These are phyloP conservation scores for Anaeromyces robustus DNA, from an alignment of 192 early-diverging fungal species.

Conservation along the genomic window DNA sequence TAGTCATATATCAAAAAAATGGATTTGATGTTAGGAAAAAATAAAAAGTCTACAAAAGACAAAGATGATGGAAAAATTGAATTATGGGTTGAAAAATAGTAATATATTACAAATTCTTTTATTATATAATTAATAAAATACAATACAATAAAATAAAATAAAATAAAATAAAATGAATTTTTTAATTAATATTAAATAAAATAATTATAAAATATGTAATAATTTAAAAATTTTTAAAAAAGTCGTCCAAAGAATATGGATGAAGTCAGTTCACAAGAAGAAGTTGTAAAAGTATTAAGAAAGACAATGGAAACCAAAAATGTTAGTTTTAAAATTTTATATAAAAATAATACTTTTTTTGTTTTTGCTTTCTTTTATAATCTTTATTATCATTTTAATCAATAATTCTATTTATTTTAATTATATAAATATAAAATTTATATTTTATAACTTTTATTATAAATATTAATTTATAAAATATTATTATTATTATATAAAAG, in stretches of 20 bases:
- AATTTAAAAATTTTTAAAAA: no score
- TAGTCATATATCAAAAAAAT: neutral
- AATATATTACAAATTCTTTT: conserved; percentile 4
- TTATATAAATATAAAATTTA: no score
- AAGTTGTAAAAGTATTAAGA: conserved; percentile 66
- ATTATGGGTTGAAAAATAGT: conserved; percentile 85
- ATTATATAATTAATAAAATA: neutral
- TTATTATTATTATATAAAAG: conserved; percentile 16
- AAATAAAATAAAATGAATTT: no score
- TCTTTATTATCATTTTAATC: no score
- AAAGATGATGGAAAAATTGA: neutral
- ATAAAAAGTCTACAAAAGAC: neutral
- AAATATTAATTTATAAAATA: neutral
- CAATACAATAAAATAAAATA: no score
- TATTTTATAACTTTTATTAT: neutral
- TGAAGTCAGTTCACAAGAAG: conserved; percentile 80
- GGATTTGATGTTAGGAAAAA: neutral
- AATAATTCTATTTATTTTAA: no score
- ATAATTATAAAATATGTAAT: no score
- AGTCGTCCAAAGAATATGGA: conserved; percentile 70
- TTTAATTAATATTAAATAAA: no score
- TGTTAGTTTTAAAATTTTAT: conserved; percentile 37
- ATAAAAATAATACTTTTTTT: no score
- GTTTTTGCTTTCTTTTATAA: no score
- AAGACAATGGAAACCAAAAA: conserved; percentile 78